These are phyloP conservation scores for Aspergillus sojae DNA, from an alignment of 2,329 filamentous ascomycete species.

Conservation along the genomic window DNA sequence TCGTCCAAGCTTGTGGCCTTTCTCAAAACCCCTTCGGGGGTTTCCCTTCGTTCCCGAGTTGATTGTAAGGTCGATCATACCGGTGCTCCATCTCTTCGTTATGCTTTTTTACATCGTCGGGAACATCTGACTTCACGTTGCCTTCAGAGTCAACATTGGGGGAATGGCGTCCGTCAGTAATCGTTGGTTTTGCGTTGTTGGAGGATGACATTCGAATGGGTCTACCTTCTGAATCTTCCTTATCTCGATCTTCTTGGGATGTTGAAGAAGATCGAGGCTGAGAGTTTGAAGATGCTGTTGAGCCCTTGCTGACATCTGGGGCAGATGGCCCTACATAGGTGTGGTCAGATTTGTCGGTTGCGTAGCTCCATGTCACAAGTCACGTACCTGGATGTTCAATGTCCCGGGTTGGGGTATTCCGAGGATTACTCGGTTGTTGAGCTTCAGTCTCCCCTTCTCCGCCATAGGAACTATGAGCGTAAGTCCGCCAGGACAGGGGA, in stretches of 20 bases:
- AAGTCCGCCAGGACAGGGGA: conserved; percentile 11
- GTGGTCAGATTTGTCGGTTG: not conserved
- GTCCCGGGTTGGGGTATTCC: conserved; percentile 20
- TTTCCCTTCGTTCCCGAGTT: conserved; percentile 29
- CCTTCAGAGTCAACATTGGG: conserved; percentile 34
- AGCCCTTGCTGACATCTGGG: conserved; percentile 20
- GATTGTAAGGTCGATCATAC: conserved; percentile 37
- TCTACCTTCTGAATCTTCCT: conserved; percentile 1
- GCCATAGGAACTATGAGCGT: conserved; percentile 26
- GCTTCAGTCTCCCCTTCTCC: conserved; percentile 16
- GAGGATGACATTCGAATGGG: conserved; percentile 29
- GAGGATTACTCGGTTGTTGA: conserved; percentile 10
- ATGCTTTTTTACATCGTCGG: conserved; percentile 39
- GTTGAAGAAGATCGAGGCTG: conserved; percentile 4
- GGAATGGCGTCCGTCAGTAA: conserved; percentile 33
- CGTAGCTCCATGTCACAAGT: not conserved
- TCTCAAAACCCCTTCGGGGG: conserved; percentile 22
- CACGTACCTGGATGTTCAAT: conserved; percentile 29
- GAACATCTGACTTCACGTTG: conserved; percentile 27
- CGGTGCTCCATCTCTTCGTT: conserved; percentile 37
- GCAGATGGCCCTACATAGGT: conserved; percentile 23
- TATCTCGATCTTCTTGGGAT: not conserved
- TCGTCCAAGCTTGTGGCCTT: not conserved
- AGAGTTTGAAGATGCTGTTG: conserved; percentile 5
- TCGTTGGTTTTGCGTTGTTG: conserved; percentile 38